Conservation (phyloP, 371 early-diverging fungal genomes). For the Syncephalastrum racemosum region DNA sequence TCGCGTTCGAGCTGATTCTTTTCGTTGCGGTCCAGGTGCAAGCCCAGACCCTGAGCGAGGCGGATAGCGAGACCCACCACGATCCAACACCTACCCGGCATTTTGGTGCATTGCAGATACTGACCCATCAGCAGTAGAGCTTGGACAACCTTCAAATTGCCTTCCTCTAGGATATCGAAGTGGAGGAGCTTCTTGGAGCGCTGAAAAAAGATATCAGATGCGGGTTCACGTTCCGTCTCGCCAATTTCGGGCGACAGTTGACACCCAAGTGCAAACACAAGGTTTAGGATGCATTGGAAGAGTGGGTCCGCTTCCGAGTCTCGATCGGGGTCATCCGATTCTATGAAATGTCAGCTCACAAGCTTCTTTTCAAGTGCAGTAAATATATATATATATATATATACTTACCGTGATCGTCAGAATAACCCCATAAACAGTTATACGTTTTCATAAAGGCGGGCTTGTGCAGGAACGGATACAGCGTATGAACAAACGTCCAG, state of each 20-base stretch:
- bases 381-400: too few species aligned
- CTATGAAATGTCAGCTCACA: neutral
- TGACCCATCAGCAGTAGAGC: constrained; percentile 30
- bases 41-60: constrained; percentile 26
- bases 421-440: constrained; percentile 18
- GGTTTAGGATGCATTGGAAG: constrained; percentile 28
- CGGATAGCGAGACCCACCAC: constrained; percentile 26
- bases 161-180: constrained; percentile 27
- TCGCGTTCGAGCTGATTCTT: constrained; percentile 18
- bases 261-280: constrained; percentile 30
- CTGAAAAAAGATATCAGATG: constrained; percentile 28
- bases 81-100: constrained; percentile 29
- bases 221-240: constrained; percentile 20
- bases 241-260: constrained; percentile 28
- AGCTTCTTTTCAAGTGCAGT: too few species aligned
- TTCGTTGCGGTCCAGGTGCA: constrained; percentile 19
- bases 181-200: constrained; percentile 26
- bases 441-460: constrained; percentile 26
- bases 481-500: constrained; percentile 25
- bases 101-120: constrained; percentile 28
- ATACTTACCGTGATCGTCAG: constrained; percentile 7
- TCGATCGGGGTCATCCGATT: constrained; percentile 6
- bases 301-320: constrained; percentile 26
- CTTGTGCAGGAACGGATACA: constrained; percentile 30
- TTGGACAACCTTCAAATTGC: constrained; percentile 29